phyloP scores from a whole-genome alignment of 768 basidiomycete genomes.

The Tricholoma bakamatsutake region DNA sequence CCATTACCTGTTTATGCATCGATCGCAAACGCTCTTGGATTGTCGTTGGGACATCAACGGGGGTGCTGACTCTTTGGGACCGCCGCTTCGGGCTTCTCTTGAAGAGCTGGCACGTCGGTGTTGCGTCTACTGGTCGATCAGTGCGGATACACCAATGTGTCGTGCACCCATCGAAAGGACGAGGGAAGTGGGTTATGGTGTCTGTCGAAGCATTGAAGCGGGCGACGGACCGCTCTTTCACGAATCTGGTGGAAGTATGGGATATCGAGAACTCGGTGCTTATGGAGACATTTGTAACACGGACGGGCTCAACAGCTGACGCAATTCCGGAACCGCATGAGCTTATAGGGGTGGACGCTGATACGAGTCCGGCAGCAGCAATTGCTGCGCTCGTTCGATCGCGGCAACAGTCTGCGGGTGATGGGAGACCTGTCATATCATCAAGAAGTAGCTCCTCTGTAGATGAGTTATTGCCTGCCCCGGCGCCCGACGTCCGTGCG shows the following conservation, averaged over 20 bases:
- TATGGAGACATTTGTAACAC: slow-evolving; percentile 74
- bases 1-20: slow-evolving; percentile 79
- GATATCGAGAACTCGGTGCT: slow-evolving; percentile 78
- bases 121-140: slow-evolving; percentile 42
- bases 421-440: slow-evolving; percentile 7
- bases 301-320: slow-evolving; percentile 41
- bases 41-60: slow-evolving; percentile 80
- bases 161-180: slow-evolving; percentile 82
- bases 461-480: slow-evolving; percentile 34
- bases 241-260: slow-evolving; percentile 79
- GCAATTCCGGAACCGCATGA: slow-evolving; percentile 50
- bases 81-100: slow-evolving; percentile 86
- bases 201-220: slow-evolving; percentile 55
- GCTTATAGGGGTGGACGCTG: slow-evolving; percentile 46
- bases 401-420: slow-evolving; percentile 34
- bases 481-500: slow-evolving; percentile 63
- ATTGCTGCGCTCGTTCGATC: slow-evolving; percentile 78
- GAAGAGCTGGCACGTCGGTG: slow-evolving; percentile 80
- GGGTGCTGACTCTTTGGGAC: slow-evolving; percentile 90
- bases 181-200: slow-evolving; percentile 88
- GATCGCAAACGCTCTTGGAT: slow-evolving; percentile 87
- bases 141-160: slow-evolving; percentile 67
- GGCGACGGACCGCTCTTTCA: slow-evolving; percentile 34
- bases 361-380: slow-evolving; percentile 61
- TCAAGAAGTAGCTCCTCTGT: slow-evolving; percentile 26